Percentiles rank a stretch among this genome's conserved stretches.
phyloP scores from a whole-genome alignment of 208 protist species.

The Trypanosoma cruzi region DNA sequence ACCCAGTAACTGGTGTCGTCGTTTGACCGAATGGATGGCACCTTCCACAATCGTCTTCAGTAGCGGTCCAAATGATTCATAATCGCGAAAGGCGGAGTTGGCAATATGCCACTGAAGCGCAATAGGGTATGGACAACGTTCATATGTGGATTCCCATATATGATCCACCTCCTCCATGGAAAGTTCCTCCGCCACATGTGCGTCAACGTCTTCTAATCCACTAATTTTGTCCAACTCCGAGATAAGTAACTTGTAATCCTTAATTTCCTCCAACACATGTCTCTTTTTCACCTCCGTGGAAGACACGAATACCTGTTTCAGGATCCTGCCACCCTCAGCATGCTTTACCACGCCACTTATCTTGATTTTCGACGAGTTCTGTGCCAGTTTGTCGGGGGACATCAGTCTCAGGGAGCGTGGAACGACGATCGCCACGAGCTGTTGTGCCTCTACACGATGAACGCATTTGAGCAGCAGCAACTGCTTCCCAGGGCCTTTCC shows the following conservation, averaged over 20 bases:
- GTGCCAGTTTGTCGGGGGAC: conserved; percentile 66
- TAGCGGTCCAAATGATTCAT: conserved; percentile 67
- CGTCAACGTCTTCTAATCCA: conserved; percentile 44
- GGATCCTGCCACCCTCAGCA: conserved; percentile 55
- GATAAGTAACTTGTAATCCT: conserved; percentile 56
- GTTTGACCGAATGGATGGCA: conserved; percentile 51
- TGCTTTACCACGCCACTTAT: conserved; percentile 55
- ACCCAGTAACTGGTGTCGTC: conserved; percentile 41
- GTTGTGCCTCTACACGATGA: conserved; percentile 47
- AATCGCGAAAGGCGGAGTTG: conserved; percentile 42
- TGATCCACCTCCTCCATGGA: conserved; percentile 73
- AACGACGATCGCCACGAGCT: conserved; percentile 51
- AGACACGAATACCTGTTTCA: conserved; percentile 61
- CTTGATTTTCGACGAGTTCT: conserved; percentile 81
- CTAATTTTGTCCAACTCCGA: conserved; percentile 30
- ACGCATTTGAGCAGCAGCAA: conserved; percentile 66
- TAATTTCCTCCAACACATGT: conserved; percentile 77
- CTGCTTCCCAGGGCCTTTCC: conserved; percentile 65
- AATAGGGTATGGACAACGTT: conserved; percentile 42
- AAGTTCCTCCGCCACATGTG: conserved; percentile 57
- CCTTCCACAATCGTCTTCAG: conserved; percentile 77
- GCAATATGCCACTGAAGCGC: conserved; percentile 61
- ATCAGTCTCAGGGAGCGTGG: conserved; percentile 53
- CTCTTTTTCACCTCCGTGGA: conserved; percentile 65
- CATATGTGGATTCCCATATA: conserved; percentile 63